Conservation (phyloP, 2,329 filamentous ascomycete genomes). For the Coleophoma cylindrospora region DNA sequence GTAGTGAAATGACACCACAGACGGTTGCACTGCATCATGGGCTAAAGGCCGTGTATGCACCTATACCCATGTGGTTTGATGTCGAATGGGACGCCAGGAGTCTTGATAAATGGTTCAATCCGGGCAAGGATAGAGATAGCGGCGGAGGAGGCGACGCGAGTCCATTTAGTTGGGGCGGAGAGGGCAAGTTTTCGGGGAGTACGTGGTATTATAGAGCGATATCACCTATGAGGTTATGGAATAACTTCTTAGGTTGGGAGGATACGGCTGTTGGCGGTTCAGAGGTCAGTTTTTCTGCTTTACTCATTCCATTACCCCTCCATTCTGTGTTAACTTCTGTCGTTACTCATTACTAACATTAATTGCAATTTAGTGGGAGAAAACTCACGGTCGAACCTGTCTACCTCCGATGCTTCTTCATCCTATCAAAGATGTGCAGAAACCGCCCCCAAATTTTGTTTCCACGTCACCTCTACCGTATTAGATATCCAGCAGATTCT, state of each 20-base stretch:
- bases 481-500: neutral
- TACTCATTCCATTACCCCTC: constrained; percentile 1
- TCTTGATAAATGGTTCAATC: constrained; percentile 55
- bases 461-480: constrained; percentile 37
- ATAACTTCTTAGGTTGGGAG: constrained; percentile 58
- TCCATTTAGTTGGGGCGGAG: constrained; percentile 54
- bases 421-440: constrained; percentile 52
- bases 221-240: constrained; percentile 53
- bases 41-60: constrained; percentile 72
- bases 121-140: constrained; percentile 42
- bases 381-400: constrained; percentile 48
- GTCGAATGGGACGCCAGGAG: constrained; percentile 58
- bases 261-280: constrained; percentile 49
- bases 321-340: neutral
- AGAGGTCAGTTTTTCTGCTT: constrained; percentile 16
- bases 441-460: constrained; percentile 39
- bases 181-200: constrained; percentile 50
- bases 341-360: too few relatives aligned
- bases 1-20: constrained; percentile 75
- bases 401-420: constrained; percentile 55
- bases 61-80: constrained; percentile 77
- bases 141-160: constrained; percentile 27
- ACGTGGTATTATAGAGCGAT: constrained; percentile 58
- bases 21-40: constrained; percentile 72
- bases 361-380: constrained; percentile 41